Evolutionary conservation across 305 asterid species (phyloP).

Genomic region (Andrographis paniculata): DNA sequence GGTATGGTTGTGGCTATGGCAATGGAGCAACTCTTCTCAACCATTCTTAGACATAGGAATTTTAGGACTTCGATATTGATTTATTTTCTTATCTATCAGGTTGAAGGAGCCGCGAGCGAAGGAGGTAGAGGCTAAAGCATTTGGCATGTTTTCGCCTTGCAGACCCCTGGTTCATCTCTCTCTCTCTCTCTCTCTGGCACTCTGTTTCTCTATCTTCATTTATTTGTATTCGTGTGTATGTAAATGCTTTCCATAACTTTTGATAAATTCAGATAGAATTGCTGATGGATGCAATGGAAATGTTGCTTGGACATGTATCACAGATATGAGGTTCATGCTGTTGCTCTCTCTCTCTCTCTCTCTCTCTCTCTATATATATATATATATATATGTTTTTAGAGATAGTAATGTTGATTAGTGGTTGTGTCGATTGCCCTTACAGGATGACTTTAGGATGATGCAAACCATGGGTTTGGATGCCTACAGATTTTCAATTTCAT

Average conservation of each 20-base stretch:
- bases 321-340: constrained; percentile 11
- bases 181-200: not conserved
- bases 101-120: constrained; percentile 14
- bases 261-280: not conserved
- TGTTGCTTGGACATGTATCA: constrained; percentile 17
- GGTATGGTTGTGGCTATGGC: too few relatives aligned
- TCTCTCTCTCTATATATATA: not conserved
- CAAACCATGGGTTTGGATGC: constrained; percentile 17
- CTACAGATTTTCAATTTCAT: constrained; percentile 21
- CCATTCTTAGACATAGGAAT: not conserved
- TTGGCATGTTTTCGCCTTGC: constrained; percentile 18
- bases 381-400: too few relatives aligned
- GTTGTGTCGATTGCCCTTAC: not conserved
- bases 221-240: not conserved
- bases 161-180: constrained; percentile 9
- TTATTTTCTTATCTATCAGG: not conserved
- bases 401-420: not conserved
- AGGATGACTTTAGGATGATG: constrained; percentile 17
- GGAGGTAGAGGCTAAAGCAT: constrained; percentile 18
- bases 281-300: not conserved
- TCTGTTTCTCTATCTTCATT: not conserved
- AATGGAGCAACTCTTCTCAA: not conserved
- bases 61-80: not conserved
- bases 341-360: not conserved
- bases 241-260: not conserved